phyloP scores from a whole-genome alignment of 177 flowering plant species.

The Vitis hybrid region DNA sequence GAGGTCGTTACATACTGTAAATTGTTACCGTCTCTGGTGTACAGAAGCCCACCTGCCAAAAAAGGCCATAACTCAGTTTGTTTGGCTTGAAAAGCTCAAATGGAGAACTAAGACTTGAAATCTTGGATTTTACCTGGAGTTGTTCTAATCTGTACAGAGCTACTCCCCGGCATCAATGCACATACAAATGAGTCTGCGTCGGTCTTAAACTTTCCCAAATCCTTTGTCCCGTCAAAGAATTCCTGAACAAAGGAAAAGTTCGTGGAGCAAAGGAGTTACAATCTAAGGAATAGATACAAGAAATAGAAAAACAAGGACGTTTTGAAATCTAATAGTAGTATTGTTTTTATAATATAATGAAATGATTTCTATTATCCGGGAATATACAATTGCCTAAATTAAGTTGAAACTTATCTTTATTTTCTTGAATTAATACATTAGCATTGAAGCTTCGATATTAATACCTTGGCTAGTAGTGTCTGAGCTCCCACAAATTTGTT shows the following conservation, averaged over 20 bases:
- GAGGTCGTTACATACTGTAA: slow-evolving; percentile 64
- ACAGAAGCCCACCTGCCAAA: slow-evolving; percentile 73
- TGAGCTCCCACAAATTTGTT: slow-evolving; percentile 82
- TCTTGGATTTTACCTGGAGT: slow-evolving; percentile 61
- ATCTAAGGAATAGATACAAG: too few species aligned
- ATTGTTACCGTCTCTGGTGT: slow-evolving; percentile 58
- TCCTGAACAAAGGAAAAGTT: slow-evolving; percentile 33
- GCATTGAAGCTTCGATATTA: neutral
- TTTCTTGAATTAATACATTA: neutral
- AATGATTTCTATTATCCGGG: neutral
- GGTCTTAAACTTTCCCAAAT: slow-evolving; percentile 46
- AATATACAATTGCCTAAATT: neutral
- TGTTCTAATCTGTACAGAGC: slow-evolving; percentile 55
- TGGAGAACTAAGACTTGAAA: neutral
- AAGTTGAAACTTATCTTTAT: neutral
- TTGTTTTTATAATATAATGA: too few species aligned
- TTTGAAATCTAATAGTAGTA: too few species aligned
- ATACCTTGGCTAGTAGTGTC: slow-evolving; percentile 58
- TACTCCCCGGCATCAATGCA: slow-evolving; percentile 74
- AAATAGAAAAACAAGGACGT: too few species aligned
- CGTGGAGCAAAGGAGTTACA: too few species aligned
- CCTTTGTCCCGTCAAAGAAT: slow-evolving; percentile 45
- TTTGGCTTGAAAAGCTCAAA: neutral
- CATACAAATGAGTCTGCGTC: slow-evolving; percentile 70
- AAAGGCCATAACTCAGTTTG: neutral